These are phyloP conservation scores for Mycena chlorophos DNA, from an alignment of 768 basidiomycete species.

Conservation along the genomic window DNA sequence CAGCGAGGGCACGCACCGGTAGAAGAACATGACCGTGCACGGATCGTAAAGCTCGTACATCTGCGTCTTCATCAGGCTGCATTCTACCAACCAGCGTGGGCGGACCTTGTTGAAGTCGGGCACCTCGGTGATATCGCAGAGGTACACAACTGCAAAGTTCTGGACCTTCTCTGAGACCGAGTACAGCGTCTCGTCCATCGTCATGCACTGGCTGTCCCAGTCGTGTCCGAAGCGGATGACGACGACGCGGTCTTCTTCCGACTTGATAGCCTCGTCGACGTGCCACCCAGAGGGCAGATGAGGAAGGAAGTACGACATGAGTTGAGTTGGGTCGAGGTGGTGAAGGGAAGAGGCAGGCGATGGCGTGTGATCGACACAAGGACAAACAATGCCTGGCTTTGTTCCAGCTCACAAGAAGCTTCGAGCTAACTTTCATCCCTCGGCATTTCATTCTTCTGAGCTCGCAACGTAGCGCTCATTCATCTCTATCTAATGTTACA, in stretches of 20 bases:
- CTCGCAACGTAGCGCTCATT: no score
- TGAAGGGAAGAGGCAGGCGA: no score
- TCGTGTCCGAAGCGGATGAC: constrained; percentile 88
- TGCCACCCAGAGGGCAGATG: constrained; percentile 95
- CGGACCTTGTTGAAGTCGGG: constrained; percentile 97
- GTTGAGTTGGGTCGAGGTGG: no score
- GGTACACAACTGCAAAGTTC: constrained; percentile 97
- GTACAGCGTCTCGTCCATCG: constrained; percentile 97
- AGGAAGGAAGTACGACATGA: constrained; percentile 90
- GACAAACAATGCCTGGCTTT: no score
- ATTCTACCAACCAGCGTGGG: background rate
- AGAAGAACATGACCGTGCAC: constrained; percentile 98
- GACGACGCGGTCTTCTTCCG: constrained; percentile 94
- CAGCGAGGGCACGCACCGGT: no score
- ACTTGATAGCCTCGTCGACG: constrained; percentile 98
- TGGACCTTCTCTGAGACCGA: constrained; percentile 93
- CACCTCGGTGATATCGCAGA: constrained; percentile 93
- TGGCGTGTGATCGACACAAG: no score
- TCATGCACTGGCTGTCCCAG: constrained; percentile 90
- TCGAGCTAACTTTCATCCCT: no score
- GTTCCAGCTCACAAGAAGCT: no score
- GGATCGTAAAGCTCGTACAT: constrained; percentile 99
- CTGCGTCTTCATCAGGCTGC: constrained; percentile 40
- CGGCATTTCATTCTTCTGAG: no score
- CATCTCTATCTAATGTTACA: no score